Percentiles rank a stretch among this genome's conserved stretches.
These are phyloP conservation scores for Coemansia sp. DNA, from an alignment of 192 early-diverging fungal genomes.

Conservation along the genomic window DNA sequence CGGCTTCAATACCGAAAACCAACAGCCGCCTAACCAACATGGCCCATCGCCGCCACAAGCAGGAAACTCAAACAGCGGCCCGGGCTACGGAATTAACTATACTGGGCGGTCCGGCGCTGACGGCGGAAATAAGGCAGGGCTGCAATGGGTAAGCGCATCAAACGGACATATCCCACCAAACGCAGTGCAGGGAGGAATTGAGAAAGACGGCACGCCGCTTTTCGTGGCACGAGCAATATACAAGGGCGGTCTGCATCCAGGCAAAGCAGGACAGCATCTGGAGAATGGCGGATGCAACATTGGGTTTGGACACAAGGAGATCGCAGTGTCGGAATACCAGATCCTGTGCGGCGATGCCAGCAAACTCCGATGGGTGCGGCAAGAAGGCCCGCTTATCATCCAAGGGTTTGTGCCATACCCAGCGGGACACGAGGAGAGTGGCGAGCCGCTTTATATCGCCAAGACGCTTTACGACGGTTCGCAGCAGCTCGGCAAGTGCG, in stretches of 20 bases:
- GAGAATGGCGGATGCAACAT: conserved; percentile 54
- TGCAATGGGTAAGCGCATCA: conserved; percentile 47
- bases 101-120: background rate
- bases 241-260: conserved; percentile 57
- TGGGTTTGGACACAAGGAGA: conserved; percentile 60
- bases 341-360: conserved; percentile 63
- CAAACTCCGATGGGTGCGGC: conserved; percentile 57
- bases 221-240: conserved; percentile 58
- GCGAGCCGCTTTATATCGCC: conserved; percentile 53
- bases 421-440: conserved; percentile 49
- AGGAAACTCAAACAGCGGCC: background rate
- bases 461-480: conserved; percentile 52
- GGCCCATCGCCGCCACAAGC: background rate
- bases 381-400: conserved; percentile 47
- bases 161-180: conserved; percentile 52
- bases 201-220: conserved; percentile 58
- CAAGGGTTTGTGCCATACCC: conserved; percentile 35
- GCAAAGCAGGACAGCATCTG: conserved; percentile 53
- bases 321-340: conserved; percentile 53
- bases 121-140: background rate
- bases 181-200: conserved; percentile 61
- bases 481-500: conserved; percentile 57
- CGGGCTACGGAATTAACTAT: conserved; percentile 9
- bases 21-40: background rate
- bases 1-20: background rate